These are phyloP conservation scores for Diplotaxis tenuifolia DNA, from an alignment of 345 rosid species.

Conservation along the genomic window DNA sequence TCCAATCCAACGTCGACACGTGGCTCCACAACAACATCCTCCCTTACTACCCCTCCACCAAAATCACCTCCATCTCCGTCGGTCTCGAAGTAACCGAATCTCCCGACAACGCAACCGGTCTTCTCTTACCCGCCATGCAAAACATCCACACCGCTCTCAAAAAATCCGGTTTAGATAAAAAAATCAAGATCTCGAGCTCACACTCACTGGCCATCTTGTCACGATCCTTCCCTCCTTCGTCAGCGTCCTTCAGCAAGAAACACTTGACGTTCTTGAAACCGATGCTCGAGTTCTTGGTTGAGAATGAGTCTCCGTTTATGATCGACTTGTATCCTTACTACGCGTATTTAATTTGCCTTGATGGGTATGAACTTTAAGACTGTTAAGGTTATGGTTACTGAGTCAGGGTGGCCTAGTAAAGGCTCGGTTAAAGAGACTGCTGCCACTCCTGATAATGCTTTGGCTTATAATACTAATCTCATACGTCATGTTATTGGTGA, in stretches of 20 bases:
- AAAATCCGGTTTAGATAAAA: slow-evolving; percentile 68
- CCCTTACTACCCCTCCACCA: slow-evolving; percentile 78
- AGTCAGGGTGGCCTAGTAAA: slow-evolving; percentile 92
- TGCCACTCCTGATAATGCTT: slow-evolving; percentile 88
- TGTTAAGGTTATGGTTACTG: slow-evolving; percentile 77
- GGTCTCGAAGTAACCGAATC: slow-evolving; percentile 83
- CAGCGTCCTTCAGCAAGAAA: slow-evolving; percentile 72
- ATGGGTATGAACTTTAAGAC: slow-evolving; percentile 68
- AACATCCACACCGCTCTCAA: slow-evolving; percentile 72
- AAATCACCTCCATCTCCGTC: slow-evolving; percentile 74
- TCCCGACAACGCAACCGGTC: slow-evolving; percentile 55
- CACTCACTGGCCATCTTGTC: slow-evolving; percentile 83
- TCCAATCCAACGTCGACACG: slow-evolving; percentile 80
- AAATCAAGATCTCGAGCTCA: slow-evolving; percentile 81
- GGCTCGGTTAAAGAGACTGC: slow-evolving; percentile 82
- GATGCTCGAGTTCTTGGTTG: slow-evolving; percentile 82
- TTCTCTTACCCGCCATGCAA: slow-evolving; percentile 81
- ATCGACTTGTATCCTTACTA: slow-evolving; percentile 82
- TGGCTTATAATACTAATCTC: slow-evolving; percentile 66
- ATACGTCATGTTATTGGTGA: slow-evolving; percentile 77
- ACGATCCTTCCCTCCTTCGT: slow-evolving; percentile 87
- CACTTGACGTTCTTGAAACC: slow-evolving; percentile 73
- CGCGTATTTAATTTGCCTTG: slow-evolving; percentile 76
- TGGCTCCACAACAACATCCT: slow-evolving; percentile 86
- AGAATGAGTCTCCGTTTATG: slow-evolving; percentile 92